Conservation (phyloP, 2,329 filamentous ascomycete species). For the Periconia digitata region DNA sequence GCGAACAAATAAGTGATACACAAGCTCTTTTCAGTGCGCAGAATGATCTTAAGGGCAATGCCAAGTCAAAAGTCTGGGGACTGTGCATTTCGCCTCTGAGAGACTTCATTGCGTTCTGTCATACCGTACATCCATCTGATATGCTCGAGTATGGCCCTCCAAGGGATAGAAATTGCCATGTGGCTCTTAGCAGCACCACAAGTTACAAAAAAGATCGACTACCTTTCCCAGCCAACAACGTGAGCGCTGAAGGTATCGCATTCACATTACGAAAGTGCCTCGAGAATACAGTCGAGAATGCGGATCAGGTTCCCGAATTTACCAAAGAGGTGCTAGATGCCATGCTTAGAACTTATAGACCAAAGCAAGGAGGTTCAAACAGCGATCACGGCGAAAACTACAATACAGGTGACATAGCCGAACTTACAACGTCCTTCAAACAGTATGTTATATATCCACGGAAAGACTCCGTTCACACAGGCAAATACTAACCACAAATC, state of each 20-base stretch:
- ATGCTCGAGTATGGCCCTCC: constrained; percentile 59
- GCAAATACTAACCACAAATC: not conserved
- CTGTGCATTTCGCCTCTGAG: constrained; percentile 51
- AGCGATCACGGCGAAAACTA: not conserved
- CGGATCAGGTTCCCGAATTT: constrained; percentile 22
- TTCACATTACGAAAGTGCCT: constrained; percentile 39
- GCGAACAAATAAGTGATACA: constrained; percentile 40
- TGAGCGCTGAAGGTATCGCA: constrained; percentile 35
- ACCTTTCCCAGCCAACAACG: constrained; percentile 19
- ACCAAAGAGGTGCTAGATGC: constrained; percentile 24
- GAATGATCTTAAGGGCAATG: constrained; percentile 53
- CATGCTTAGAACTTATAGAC: constrained; percentile 20
- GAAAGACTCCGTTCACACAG: not conserved
- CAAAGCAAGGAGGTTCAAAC: not conserved
- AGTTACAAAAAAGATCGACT: constrained; percentile 19
- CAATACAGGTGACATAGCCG: constrained; percentile 3
- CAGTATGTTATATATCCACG: not conserved
- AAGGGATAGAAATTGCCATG: constrained; percentile 46
- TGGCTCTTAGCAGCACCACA: constrained; percentile 34
- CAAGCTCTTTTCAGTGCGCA: constrained; percentile 51
- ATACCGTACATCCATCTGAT: constrained; percentile 58
- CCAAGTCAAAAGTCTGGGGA: constrained; percentile 57
- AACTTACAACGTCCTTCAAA: constrained; percentile 21
- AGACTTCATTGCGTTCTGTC: constrained; percentile 52
- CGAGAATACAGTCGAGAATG: constrained; percentile 31